Base-by-base conservation (phyloP, 108 stramenopile genomes). In the Cyclostephanos invisitatus region DNA sequence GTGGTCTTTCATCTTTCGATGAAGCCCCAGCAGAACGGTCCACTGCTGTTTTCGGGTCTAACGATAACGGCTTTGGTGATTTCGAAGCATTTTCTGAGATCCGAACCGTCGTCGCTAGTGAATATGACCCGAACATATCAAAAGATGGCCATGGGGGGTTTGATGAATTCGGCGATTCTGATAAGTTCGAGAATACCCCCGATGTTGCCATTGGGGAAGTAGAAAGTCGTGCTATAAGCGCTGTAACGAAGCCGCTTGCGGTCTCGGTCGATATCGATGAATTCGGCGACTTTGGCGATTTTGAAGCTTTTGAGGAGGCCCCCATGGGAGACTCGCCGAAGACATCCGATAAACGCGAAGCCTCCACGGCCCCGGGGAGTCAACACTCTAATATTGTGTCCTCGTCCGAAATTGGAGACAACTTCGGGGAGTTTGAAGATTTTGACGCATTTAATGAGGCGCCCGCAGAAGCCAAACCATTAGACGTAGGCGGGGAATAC, bases 381-480 rank as follows among this genome's bases (percentile, higher is more conserved):
- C 8, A 54, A 21, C 21, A 27, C 32, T 0, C 10, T 15, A 15
- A 58, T 11, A 27, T 27, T 29, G 29, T 8, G 17, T 32, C 5
- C 28, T 11, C 21, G 7, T 1, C 37, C n/a, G 60, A 61, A 0
- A 37, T 44, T 28, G 58, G 58, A 18, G 60, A 29, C 0, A 62
- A 75, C 0, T 55, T 57, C 55, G 75, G 64, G 0, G 66, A 75
- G 20, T 75, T 75, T 62, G 74, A 65, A 3, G 74, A 68, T 47
- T 64, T 64, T 12, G 44, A 64, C 47, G 63, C 63, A 27, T 64
- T 64, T n/a, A 40, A 64, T 20, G 46, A 64, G 7, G 46, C 46
- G 20, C 42, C 42, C n/a, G 12, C 10, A 20, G 28, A 29, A 48
- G 17, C 36, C 28, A 12, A 14, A 2, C 40, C 57, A 35, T 3